Conservation (phyloP, 257 asterid species). For the Nemophila menziesii region DNA sequence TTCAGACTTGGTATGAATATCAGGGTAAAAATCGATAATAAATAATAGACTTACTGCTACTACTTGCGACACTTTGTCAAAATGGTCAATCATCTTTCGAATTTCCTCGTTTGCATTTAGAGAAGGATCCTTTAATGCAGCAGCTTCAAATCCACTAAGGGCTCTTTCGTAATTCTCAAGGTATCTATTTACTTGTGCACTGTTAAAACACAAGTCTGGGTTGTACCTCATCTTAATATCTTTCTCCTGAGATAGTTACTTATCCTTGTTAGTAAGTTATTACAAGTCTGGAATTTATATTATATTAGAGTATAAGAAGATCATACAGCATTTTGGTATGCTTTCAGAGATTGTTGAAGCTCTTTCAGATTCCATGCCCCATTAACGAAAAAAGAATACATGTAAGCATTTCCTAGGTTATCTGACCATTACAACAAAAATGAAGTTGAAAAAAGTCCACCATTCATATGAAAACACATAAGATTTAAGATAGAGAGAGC, state of each 20-base stretch:
- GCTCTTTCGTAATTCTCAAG: conserved; percentile 95
- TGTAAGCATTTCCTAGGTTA: conserved; percentile 82
- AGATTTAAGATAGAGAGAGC: conserved; percentile 7
- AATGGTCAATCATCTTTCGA: conserved; percentile 51
- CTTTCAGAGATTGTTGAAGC: conserved; percentile 71
- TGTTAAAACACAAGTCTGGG: conserved; percentile 84
- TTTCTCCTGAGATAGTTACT: conserved; percentile 53
- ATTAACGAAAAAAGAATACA: conserved; percentile 71
- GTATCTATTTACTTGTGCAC: conserved; percentile 87
- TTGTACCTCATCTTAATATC: conserved; percentile 71
- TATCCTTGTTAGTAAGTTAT: neutral
- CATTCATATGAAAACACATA: neutral
- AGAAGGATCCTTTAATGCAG: conserved; percentile 84
- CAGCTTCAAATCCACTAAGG: conserved; percentile 96
- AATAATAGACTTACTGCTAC: conserved; percentile 39
- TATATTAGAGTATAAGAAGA: conserved; percentile 10
- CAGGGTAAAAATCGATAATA: neutral
- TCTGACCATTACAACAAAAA: conserved; percentile 34
- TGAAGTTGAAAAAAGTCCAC: neutral
- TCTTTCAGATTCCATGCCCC: conserved; percentile 81
- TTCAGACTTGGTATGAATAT: neutral
- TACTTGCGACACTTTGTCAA: conserved; percentile 56
- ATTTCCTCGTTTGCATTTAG: conserved; percentile 68
- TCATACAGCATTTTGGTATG: conserved; percentile 96
- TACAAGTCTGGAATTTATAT: neutral